These are phyloP conservation scores for Trichoderma virens DNA, from an alignment of 495 filamentous ascomycete genomes.

Conservation along the genomic window DNA sequence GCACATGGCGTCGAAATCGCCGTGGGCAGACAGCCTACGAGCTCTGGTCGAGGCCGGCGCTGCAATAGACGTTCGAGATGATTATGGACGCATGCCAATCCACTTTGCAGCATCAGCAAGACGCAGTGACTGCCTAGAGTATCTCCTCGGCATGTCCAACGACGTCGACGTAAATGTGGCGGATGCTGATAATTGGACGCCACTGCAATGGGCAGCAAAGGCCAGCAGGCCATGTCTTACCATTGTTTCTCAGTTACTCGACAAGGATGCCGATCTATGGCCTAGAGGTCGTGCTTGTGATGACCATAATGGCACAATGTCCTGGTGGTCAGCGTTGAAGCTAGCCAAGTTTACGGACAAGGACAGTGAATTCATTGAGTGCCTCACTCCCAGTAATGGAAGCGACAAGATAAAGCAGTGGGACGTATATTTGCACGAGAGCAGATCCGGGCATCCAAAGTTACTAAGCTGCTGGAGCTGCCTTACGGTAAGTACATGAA, in stretches of 20 bases:
- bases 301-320: neutral
- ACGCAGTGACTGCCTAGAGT: neutral
- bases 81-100: neutral
- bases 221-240: neutral
- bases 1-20: conserved; percentile 11
- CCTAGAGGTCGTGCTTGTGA: neutral
- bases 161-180: neutral
- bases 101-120: neutral
- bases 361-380: neutral
- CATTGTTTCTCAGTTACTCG: neutral
- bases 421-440: neutral
- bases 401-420: neutral
- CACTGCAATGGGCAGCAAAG: neutral
- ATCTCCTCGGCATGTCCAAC: neutral
- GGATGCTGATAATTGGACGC: neutral
- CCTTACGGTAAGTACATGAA: conserved; percentile 26
- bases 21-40: neutral
- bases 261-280: conserved; percentile 4
- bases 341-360: neutral
- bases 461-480: neutral
- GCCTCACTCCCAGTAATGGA: neutral
- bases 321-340: conserved; percentile 8
- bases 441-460: neutral
- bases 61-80: neutral
- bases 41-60: neutral